These are phyloP conservation scores for Eustoma russellianum DNA, from an alignment of 257 asterid genomes.

Conservation along the genomic window DNA sequence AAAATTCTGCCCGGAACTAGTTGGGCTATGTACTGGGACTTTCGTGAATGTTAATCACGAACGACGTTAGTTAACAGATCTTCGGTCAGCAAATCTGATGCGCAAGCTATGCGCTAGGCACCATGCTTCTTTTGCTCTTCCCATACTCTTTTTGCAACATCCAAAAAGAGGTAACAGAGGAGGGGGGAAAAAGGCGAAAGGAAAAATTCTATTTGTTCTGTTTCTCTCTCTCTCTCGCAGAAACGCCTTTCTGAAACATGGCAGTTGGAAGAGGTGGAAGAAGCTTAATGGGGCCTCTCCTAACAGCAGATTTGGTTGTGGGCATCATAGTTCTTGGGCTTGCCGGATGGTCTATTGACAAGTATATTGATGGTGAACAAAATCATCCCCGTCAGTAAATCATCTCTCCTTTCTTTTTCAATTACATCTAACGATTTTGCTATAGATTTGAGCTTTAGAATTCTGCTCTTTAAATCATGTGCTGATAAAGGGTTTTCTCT, in stretches of 20 bases:
- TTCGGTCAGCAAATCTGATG: no score
- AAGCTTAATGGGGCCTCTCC: slow-evolving; percentile 49
- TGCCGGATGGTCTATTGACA: slow-evolving; percentile 70
- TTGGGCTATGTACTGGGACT: no score
- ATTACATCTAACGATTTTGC: background rate
- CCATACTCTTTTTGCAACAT: background rate
- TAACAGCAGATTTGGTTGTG: slow-evolving; percentile 57
- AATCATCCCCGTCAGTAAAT: slow-evolving; percentile 49
- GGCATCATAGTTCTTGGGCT: slow-evolving; percentile 44
- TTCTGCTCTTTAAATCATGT: no score
- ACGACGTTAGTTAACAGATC: no score
- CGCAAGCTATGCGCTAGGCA: slow-evolving; percentile 9
- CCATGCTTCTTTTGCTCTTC: slow-evolving; percentile 18
- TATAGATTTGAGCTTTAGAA: no score
- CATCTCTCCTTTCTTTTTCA: no score
- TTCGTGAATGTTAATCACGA: no score
- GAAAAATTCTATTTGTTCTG: no score
- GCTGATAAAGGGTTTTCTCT: no score
- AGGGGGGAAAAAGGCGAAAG: background rate
- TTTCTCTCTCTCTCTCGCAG: background rate
- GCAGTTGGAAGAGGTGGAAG: slow-evolving; percentile 51
- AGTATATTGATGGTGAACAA: slow-evolving; percentile 78
- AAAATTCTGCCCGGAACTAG: no score
- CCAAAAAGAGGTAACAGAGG: background rate
- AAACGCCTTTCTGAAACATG: slow-evolving; percentile 18